Evolutionary conservation across 2,329 filamentous ascomycete species (phyloP).

Genomic region (Rhynchosporium agropyri): DNA sequence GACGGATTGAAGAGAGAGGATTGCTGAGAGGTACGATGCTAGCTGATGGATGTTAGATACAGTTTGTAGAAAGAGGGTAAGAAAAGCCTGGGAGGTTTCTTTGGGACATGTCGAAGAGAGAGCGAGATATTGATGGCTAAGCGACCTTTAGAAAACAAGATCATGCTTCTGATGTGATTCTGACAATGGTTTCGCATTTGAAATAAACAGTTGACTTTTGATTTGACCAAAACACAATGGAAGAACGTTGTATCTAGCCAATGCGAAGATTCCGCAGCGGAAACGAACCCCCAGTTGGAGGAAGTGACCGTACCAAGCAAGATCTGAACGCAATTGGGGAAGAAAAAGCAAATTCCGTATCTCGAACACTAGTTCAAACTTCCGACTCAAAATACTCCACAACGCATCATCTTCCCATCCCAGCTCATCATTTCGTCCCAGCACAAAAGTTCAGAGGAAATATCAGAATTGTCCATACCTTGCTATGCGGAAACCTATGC

Average conservation of each 20-base stretch:
- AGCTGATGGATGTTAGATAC: slow-evolving; percentile 57
- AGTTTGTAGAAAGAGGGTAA: neutral
- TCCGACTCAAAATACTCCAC: neutral
- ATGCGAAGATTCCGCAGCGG: neutral
- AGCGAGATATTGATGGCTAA: neutral
- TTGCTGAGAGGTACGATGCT: slow-evolving; percentile 90
- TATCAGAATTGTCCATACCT: slow-evolving; percentile 56
- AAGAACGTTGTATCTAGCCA: no score
- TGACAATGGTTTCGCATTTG: no score
- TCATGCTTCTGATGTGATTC: no score
- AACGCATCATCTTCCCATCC: neutral
- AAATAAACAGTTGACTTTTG: no score
- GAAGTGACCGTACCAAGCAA: neutral
- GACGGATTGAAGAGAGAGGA: slow-evolving; percentile 88
- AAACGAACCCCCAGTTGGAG: neutral
- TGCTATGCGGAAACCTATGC: slow-evolving; percentile 91
- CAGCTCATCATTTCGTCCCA: neutral
- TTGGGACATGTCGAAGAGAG: no score
- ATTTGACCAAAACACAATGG: no score
- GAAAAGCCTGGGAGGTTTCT: neutral
- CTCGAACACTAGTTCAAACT: neutral
- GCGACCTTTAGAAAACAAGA: no score
- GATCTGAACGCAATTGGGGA: no score
- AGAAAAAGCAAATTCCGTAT: neutral
- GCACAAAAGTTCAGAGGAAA: neutral